phyloP scores from a whole-genome alignment of 2,329 filamentous ascomycete species.

The Thyridium curvatum region DNA sequence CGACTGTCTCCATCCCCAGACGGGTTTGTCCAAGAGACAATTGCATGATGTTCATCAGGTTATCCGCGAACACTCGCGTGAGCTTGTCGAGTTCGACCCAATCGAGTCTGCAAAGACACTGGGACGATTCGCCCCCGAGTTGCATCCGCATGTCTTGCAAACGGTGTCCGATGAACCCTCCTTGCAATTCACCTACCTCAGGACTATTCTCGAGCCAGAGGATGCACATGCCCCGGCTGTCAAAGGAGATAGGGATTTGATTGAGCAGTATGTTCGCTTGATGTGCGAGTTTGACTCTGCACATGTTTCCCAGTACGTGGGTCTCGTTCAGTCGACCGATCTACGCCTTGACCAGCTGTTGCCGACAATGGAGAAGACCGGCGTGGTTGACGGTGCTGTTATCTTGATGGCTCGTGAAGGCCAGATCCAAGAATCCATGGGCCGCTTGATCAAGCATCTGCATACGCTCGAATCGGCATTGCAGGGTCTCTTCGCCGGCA shows the following conservation, averaged over 20 bases:
- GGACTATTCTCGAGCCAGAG: constrained; percentile 64
- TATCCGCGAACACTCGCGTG: constrained; percentile 56
- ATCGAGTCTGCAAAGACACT: constrained; percentile 59
- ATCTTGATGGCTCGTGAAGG: constrained; percentile 87
- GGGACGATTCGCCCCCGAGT: constrained; percentile 50
- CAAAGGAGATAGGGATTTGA: constrained; percentile 48
- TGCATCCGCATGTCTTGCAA: constrained; percentile 61
- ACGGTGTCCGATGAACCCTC: constrained; percentile 54
- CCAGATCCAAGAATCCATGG: constrained; percentile 75
- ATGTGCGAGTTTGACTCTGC: constrained; percentile 81
- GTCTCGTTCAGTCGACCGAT: constrained; percentile 67
- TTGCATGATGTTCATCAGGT: constrained; percentile 62
- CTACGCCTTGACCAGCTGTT: constrained; percentile 74
- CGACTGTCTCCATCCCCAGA: constrained; percentile 63
- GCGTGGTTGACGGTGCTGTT: constrained; percentile 88
- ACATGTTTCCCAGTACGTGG: constrained; percentile 82
- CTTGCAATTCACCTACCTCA: constrained; percentile 70
- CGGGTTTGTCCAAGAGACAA: constrained; percentile 63
- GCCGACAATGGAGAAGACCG: constrained; percentile 81
- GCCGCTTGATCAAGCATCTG: constrained; percentile 75
- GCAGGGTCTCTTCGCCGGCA: constrained; percentile 57
- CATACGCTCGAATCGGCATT: constrained; percentile 73
- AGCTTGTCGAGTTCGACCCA: constrained; percentile 63
- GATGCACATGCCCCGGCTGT: constrained; percentile 11
- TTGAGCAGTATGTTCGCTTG: constrained; percentile 81